A percentile compares a stretch with the other conserved stretches of the same genome.
Evolutionary conservation across 1,284 basidiomycete species (phyloP).

Genomic region (Ceratobasidium papillatum): DNA sequence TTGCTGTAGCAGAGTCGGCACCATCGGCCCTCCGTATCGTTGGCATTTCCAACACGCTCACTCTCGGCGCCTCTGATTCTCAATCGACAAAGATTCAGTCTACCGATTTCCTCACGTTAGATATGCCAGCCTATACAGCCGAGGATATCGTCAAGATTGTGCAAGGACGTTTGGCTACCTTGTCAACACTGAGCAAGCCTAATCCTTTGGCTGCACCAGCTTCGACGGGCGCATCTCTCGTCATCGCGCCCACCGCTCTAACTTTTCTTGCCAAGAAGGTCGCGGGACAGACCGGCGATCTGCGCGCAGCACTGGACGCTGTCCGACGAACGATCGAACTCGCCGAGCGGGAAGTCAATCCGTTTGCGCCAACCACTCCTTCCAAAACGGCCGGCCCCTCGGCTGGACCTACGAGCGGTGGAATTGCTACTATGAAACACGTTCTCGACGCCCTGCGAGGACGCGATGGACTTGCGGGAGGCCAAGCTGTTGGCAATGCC

Average conservation of each 20-base stretch:
- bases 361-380: constrained; percentile 33
- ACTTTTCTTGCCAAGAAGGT: constrained; percentile 78
- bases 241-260: constrained; percentile 69
- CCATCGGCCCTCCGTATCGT: constrained; percentile 66
- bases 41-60: constrained; percentile 85
- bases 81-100: constrained; percentile 40
- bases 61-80: constrained; percentile 63
- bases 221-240: constrained; percentile 54
- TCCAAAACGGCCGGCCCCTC: constrained; percentile 42
- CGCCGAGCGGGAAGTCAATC: constrained; percentile 52
- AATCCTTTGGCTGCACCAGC: constrained; percentile 43
- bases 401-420: constrained; percentile 44
- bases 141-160: constrained; percentile 72
- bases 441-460: constrained; percentile 47
- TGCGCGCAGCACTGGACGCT: constrained; percentile 77
- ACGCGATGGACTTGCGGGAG: constrained; percentile 46
- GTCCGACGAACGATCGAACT: constrained; percentile 78
- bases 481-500: constrained; percentile 54
- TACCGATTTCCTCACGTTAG: constrained; percentile 60
- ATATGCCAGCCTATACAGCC: constrained; percentile 78
- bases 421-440: constrained; percentile 57
- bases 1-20: constrained; percentile 65
- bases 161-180: constrained; percentile 62
- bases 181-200: constrained; percentile 51
- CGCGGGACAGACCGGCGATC: constrained; percentile 79